Base-by-base conservation (phyloP, 1,284 basidiomycete species). In the Xanthoconium separans region DNA sequence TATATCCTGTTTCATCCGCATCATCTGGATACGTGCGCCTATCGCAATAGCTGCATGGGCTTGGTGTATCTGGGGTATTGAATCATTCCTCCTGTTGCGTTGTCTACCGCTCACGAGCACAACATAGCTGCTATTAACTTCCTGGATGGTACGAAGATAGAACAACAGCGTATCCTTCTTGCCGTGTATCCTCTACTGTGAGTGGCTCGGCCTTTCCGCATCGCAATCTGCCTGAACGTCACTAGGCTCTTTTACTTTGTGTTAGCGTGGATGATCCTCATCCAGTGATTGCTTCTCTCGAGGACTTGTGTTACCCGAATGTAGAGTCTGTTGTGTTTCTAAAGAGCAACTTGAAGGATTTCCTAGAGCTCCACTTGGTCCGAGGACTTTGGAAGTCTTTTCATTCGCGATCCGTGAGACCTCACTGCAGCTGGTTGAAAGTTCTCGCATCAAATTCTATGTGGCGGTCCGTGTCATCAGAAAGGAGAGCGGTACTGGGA, bases 51-150 rank as follows among this genome's bases (percentile, higher is more conserved):
- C 84, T 16, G 89, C 91, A 22, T 95, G 93, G 88, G 93, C 80
- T 36, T 98, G 95, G 95, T 93, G 88, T 69, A 89, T 96, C 51
- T 98, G 94, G 93, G 94, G 94, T 96, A 65, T 63, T 80, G 75
- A 10, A 16, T 20, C 36, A 20, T 18, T 39, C 51, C 24, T 44
- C 50, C 24, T 43, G 11, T 31, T 7, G 12, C 15, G 9, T 22
- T 16, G 45, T 30, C 31, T 37, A 7, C 37, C 22, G 13, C 56
- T 54, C 44, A 50, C 30, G 45, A 33, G 54, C 22, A 58, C n/a
- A 51, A 51, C 53, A 27, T 27, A 97, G 94, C 94, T 2, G 89
- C 93, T 31, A 87, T 95, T 54, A 95, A 96, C 72, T 97, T 97
- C 73, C 79, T 97, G 63, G 93, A 93, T 62, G 94, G 95, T 9